A percentile compares a stretch with the other conserved stretches of the same genome.
Conservation (phyloP, 805 yeast species). For the Vanderwaltozyma yarrowii region DNA sequence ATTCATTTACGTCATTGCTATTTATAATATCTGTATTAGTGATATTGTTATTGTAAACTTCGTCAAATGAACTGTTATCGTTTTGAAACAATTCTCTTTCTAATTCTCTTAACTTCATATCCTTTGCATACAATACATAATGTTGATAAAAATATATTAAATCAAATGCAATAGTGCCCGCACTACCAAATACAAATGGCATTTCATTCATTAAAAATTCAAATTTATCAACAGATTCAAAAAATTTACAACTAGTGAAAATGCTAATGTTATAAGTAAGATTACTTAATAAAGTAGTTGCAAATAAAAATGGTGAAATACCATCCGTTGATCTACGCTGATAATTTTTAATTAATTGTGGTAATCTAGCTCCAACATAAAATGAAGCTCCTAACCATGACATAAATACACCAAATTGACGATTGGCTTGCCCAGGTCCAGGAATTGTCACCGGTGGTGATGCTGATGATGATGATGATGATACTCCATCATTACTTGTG, state of each 20-base stretch:
- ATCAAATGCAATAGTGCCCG: constrained; percentile 80
- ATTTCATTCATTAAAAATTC: constrained; percentile 56
- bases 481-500: too few species aligned
- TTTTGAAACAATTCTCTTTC: constrained; percentile 8
- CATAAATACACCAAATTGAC: constrained; percentile 35
- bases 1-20: too few species aligned
- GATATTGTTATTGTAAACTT: background rate
- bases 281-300: constrained; percentile 72
- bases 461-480: constrained; percentile 1
- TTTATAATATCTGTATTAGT: background rate
- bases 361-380: constrained; percentile 71
- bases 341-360: constrained; percentile 74
- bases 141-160: constrained; percentile 55
- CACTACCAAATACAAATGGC: constrained; percentile 76
- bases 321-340: constrained; percentile 78
- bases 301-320: constrained; percentile 68
- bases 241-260: constrained; percentile 49
- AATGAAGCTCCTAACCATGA: constrained; percentile 77
- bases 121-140: constrained; percentile 26
- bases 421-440: background rate
- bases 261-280: constrained; percentile 68
- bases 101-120: constrained; percentile 19
- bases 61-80: background rate
- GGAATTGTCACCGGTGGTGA: background rate
- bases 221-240: constrained; percentile 28